Evolutionary conservation across 75 land plant species (phyloP), one percentile per base, ranked within the genome.

Genomic region (Pseudotsuga menziesii): DNA sequence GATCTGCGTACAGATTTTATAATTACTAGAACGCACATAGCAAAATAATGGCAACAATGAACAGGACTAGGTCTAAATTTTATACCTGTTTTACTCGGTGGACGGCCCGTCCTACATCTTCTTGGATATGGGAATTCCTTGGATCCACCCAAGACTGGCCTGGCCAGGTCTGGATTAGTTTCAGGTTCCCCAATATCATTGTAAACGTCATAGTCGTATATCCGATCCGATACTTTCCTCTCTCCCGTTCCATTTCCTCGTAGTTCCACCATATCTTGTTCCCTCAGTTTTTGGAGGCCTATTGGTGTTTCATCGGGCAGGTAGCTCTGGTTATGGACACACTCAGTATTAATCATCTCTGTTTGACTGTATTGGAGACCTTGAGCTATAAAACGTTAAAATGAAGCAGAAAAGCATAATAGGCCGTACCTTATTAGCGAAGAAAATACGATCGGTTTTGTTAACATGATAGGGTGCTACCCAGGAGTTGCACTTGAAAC

Each of bases 261-360:
- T 8, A 78, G 72, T 25, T 26, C 73, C 35, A 8, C 59, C 26
- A 93, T 81, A 61, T 91, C 93, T 64, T 67, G 64, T n/a, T 80
- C 77, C 56, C 95, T 78, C 29, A 85, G 75, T 17, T 75, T 56
- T 11, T 25, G 67, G 29, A 91, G 82, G 6, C 88, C 81, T 11
- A 0, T 64, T 16, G 95, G 95, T 12, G 95, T 91, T 39, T 81
- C 60, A 15, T 73, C 58, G 0, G 95, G 93, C 29, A 93, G 83
- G 74, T 86, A 89, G 22, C 79, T 76, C 91, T 89, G 72, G 5
- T n/a, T 32, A 9, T 11, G 54, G 54, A 48, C 11, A 9, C 54
- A 48, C 12, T 48, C 54, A 48, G 9, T 2, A 48, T 48, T 9
- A 39, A 11, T 48, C 12, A 48, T 8, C 2, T 48, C 9, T 1